Base-by-base conservation (phyloP, 1,284 basidiomycete genomes). In the Cryptococcus deneoformans region DNA sequence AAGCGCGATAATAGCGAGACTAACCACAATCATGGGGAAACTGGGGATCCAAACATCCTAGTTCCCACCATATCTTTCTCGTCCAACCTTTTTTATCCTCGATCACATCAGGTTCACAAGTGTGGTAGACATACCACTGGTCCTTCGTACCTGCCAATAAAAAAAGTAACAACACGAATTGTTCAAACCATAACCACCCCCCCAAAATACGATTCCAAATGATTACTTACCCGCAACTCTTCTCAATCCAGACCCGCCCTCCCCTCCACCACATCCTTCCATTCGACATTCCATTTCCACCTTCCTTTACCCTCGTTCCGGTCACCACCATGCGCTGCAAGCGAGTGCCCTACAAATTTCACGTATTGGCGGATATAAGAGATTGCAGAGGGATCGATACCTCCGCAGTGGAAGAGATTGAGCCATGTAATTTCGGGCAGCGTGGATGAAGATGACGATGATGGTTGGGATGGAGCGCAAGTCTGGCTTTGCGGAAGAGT, bases 321-420 rank as follows among this genome's bases (percentile, higher is more conserved):
- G 14, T 65, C 65, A 20, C 66, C 60, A 36, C 7, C 37, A 37
- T 39, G 16, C 11, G 16, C n/a, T 1, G 53, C 29, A 16, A 60
- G 55, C 16, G 60, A 59, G 20, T 53, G 46, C 2, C 60, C 64
- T 3, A 73, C 57, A 52, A 67, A 73, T 5, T 52, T 46, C 7
- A 76, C 51, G 20, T 62, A 59, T 5, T 53, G 58, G 36, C 58
- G 52, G 5, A 75, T 52, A 0, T 51, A 24, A 0, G 51, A 46
- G 8, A 66, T 42, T 0, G 64, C 44, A 8, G 64, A 64, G 24
- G 61, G 48, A 37, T 66, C 59, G 20, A 70, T 58, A 10, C 44
- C n/a, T 39, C 65, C 65, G 54, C 73, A 76, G 38, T 66, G 56
- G 57, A 74, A 71, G 24, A 72, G 29, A 50, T 64, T 66, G 29